Base-by-base conservation (phyloP, 2,329 filamentous ascomycete species). In the Botrytis hyacinthi region DNA sequence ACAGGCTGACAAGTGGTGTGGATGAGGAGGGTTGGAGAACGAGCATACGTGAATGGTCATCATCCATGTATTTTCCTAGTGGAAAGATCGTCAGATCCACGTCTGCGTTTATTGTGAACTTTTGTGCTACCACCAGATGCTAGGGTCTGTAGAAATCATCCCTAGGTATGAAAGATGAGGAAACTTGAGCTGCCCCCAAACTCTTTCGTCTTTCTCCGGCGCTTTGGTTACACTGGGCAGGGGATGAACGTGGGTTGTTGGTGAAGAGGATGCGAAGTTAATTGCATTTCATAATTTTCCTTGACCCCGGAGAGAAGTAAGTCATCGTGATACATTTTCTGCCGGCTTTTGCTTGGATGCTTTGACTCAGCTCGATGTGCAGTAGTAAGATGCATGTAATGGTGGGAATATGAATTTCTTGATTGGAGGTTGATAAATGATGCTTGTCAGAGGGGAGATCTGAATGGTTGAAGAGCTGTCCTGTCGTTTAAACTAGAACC, bases 321-420 rank as follows among this genome's bases (percentile, higher is more conserved):
- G 70, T 67, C 60, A 62, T 63, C 44, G 44, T 61, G 63, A 57
- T 37, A 68, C 62, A 69, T n/a, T 16, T 35, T 69, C 63, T 72
- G 71, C 54, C 71, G 62, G 62, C 51, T 61, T 72, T 48, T 60
- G n/a, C 71, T 48, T 72, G 71, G 51, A 61, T 57, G 61, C 22
- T 69, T 72, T 32, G 37, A 48, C 48, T 46, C 70, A 72, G 46
- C 70, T 57, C 37, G 70, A 37, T 37, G 32, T 72, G 62, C 62
- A 68, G 71, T 66, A 67, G 61, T 72, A 57, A 72, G 71, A 72
- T 60, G 71, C 71, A 68, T 69, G 71, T 60, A 72, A 48, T 69
- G 62, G 71, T 72, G 54, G 20, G 71, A 69, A 37, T 32, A 29
- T 51, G 35, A 69, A 68, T 57, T 26, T 72, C 71, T 35, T 72